Percentiles rank a stretch among this genome's conserved stretches.
phyloP scores from a whole-genome alignment of 2,329 filamentous ascomycete genomes.

The Colletotrichum sansevieriae region DNA sequence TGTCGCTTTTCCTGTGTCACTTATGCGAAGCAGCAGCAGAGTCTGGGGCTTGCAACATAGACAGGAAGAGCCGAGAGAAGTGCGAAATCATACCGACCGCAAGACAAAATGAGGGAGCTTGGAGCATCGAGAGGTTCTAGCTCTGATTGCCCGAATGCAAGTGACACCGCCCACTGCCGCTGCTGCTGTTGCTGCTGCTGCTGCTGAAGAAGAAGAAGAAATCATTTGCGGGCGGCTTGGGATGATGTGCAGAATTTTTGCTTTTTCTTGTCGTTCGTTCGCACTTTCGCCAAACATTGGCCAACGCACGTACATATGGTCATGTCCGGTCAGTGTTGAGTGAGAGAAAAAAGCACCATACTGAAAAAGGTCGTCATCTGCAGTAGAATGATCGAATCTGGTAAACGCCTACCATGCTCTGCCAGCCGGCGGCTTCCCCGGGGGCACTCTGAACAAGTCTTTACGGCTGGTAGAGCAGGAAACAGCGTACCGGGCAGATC shows the following conservation, averaged over 20 bases:
- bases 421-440: conserved; percentile 25
- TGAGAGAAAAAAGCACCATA: not conserved
- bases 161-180: conserved; percentile 9
- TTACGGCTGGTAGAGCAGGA: not conserved
- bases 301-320: conserved; percentile 12
- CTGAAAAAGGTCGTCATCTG: conserved; percentile 7
- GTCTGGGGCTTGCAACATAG: not conserved
- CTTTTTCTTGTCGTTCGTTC: conserved; percentile 11
- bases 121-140: conserved; percentile 20
- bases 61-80: conserved; percentile 23
- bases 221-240: not conserved
- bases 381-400: not conserved
- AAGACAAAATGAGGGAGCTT: conserved; percentile 9
- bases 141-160: conserved; percentile 10
- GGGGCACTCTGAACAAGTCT: conserved; percentile 15
- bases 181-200: conserved; percentile 6
- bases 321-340: conserved; percentile 4
- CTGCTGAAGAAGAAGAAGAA: conserved; percentile 14
- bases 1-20: conserved; percentile 27
- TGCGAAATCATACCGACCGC: conserved; percentile 2
- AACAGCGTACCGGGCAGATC: not conserved
- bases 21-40: conserved; percentile 12
- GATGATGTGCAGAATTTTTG: conserved; percentile 17
- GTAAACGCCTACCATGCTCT: conserved; percentile 1
- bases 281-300: conserved; percentile 36